Evolutionary conservation across 805 yeast species (phyloP).

Genomic region (Sugiyamaella chiloensis): DNA sequence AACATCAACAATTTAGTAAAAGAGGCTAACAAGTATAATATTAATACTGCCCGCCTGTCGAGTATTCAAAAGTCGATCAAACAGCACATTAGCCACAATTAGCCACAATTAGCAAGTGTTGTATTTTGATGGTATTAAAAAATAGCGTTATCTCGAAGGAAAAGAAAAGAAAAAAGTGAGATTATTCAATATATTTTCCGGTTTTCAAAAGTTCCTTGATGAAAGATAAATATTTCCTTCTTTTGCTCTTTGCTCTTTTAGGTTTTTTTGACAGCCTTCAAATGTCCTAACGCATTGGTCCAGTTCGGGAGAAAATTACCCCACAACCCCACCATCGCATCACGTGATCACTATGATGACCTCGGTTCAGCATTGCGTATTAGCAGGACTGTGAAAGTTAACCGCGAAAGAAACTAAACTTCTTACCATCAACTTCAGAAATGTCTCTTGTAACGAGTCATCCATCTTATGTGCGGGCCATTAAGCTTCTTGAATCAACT

Average conservation of each 20-base stretch:
- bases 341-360: not conserved
- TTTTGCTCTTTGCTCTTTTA: too few species aligned
- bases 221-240: too few species aligned
- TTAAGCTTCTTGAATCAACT: constrained; percentile 61
- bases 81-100: too few species aligned
- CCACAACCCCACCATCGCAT: not conserved
- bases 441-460: constrained; percentile 51
- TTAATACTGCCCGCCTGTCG: constrained; percentile 12
- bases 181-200: too few species aligned
- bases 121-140: too few species aligned
- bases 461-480: constrained; percentile 61
- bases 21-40: constrained; percentile 11
- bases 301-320: too few species aligned
- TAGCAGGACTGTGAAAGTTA: not conserved
- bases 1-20: constrained; percentile 8
- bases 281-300: too few species aligned
- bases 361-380: not conserved
- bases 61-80: constrained; percentile 1
- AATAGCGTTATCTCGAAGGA: too few species aligned
- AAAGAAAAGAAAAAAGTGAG: too few species aligned
- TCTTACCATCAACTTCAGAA: not conserved
- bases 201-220: too few species aligned
- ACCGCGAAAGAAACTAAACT: not conserved
- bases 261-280: too few species aligned
- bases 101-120: too few species aligned